A percentile compares a stretch with the other conserved stretches of the same genome.
Conservation (phyloP, 305 asterid genomes). For the Fraxinus velutina region DNA sequence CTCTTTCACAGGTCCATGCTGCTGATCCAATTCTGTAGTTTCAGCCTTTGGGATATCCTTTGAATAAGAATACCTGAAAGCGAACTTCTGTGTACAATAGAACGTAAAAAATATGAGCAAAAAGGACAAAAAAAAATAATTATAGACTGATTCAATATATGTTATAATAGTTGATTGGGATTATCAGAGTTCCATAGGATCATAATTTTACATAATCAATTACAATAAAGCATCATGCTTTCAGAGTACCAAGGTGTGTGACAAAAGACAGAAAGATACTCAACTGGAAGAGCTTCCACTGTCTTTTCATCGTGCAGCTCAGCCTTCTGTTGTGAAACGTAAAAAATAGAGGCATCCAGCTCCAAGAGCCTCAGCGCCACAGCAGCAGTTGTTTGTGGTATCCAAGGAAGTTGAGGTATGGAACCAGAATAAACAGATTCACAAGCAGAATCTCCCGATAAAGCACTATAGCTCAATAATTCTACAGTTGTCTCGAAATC, state of each 20-base stretch:
- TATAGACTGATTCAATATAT: not conserved
- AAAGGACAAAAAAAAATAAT: not conserved
- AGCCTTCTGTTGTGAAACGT: conserved; percentile 51
- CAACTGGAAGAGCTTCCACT: conserved; percentile 61
- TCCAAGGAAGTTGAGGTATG: conserved; percentile 78
- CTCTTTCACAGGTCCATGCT: conserved; percentile 28
- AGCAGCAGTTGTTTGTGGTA: conserved; percentile 83
- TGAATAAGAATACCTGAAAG: conserved; percentile 23
- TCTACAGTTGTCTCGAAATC: conserved; percentile 88
- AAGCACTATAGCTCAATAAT: conserved; percentile 50
- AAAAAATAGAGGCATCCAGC: conserved; percentile 69
- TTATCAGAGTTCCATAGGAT: not conserved
- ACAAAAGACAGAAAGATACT: conserved; percentile 24
- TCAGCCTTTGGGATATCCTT: conserved; percentile 27
- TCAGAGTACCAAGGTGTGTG: not conserved
- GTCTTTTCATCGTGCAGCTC: conserved; percentile 45
- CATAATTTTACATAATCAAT: not conserved
- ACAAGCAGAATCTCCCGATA: conserved; percentile 36
- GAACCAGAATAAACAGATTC: conserved; percentile 37
- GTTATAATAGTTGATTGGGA: not conserved
- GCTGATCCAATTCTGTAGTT: conserved; percentile 18
- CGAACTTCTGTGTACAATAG: conserved; percentile 38
- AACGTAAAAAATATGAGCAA: not conserved
- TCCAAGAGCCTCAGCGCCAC: conserved; percentile 84
- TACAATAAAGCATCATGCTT: not conserved